phyloP scores from a whole-genome alignment of 75 land plant genomes.

The Cryptomeria japonica region DNA sequence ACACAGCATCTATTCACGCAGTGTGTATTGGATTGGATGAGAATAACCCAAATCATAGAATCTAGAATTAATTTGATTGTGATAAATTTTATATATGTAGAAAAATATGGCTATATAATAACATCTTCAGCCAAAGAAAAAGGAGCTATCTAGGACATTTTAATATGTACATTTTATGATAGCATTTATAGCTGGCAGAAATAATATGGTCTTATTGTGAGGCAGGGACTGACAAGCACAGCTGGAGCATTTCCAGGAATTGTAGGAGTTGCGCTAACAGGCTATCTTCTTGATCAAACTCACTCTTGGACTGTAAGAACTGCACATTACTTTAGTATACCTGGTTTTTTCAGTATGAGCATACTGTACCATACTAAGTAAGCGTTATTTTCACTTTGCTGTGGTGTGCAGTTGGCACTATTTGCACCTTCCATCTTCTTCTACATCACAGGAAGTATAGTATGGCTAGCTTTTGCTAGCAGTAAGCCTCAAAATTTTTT shows the following conservation, averaged over 20 bases:
- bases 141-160: neutral
- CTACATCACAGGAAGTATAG: slow-evolving; percentile 86
- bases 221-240: slow-evolving; percentile 92
- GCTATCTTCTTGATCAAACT: slow-evolving; percentile 88
- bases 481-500: slow-evolving; percentile 83
- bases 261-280: slow-evolving; percentile 87
- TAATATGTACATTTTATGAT: neutral
- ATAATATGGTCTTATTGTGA: neutral
- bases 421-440: slow-evolving; percentile 92
- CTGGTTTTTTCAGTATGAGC: neutral
- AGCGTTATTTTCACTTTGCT: slow-evolving; percentile 21
- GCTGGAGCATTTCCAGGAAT: slow-evolving; percentile 96
- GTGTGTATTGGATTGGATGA: neutral
- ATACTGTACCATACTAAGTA: neutral
- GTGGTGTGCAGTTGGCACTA: slow-evolving; percentile 38
- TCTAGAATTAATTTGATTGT: neutral
- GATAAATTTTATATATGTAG: neutral
- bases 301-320: slow-evolving; percentile 96
- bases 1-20: neutral
- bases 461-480: slow-evolving; percentile 91
- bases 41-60: neutral
- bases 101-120: neutral
- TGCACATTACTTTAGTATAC: neutral
- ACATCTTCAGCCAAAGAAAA: neutral
- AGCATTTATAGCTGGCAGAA: neutral